Evolutionary conservation across 2,329 filamentous ascomycete species (phyloP).

Genomic region (Aureobasidium sp.): DNA sequence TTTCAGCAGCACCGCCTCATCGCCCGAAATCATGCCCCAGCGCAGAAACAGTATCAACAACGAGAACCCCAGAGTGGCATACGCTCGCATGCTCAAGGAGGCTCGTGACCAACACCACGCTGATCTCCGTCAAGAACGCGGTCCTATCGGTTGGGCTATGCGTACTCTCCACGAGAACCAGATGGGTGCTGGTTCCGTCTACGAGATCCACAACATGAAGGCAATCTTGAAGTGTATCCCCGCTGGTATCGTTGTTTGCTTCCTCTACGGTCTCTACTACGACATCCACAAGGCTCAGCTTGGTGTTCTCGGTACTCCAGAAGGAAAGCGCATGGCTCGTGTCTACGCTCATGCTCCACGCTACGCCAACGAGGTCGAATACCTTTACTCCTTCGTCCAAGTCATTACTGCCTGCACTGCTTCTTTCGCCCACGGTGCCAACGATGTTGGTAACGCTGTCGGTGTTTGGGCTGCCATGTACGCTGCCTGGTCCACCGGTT

Average conservation of each 20-base stretch:
- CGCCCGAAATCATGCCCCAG: background rate
- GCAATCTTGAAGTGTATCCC: conserved; percentile 71
- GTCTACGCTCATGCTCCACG: conserved; percentile 63
- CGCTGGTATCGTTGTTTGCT: conserved; percentile 67
- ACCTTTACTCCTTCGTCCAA: conserved; percentile 63
- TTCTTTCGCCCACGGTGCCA: conserved; percentile 76
- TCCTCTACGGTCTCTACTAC: conserved; percentile 81
- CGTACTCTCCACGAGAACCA: conserved; percentile 78
- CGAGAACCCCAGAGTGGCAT: background rate
- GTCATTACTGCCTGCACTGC: conserved; percentile 68
- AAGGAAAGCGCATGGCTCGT: conserved; percentile 73
- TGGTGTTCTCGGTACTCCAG: conserved; percentile 75
- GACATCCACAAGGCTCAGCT: conserved; percentile 83
- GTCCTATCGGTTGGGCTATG: conserved; percentile 87
- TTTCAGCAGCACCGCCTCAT: background rate
- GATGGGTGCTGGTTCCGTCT: conserved; percentile 75
- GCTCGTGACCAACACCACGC: conserved; percentile 64
- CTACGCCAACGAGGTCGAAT: conserved; percentile 69
- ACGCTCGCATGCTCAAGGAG: conserved; percentile 7
- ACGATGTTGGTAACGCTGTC: conserved; percentile 71
- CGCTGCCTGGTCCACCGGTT: conserved; percentile 62
- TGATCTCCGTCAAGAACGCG: conserved; percentile 54
- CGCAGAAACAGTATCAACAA: conserved; percentile 10
- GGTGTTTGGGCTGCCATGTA: conserved; percentile 71
- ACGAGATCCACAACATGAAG: conserved; percentile 77